These are phyloP conservation scores for Cystofilobasidium bisporidii DNA, from an alignment of 768 basidiomycete species.

Conservation along the genomic window DNA sequence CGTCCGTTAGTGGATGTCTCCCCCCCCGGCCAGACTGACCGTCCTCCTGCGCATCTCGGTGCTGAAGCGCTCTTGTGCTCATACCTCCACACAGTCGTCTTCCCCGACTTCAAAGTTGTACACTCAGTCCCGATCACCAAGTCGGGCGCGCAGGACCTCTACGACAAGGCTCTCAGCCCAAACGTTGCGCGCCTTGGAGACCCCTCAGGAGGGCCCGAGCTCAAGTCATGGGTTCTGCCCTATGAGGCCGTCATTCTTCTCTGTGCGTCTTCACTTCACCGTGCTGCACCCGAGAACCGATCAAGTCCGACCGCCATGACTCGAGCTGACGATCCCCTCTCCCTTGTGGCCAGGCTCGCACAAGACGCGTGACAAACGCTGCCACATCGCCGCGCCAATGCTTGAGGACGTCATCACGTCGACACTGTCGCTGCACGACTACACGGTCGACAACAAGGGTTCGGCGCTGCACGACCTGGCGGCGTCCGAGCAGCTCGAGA, in stretches of 20 bases:
- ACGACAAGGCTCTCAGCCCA: conserved; percentile 56
- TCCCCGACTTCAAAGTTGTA: conserved; percentile 85
- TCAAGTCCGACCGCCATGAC: too few species aligned
- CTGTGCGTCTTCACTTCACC: conserved; percentile 63
- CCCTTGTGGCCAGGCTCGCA: conserved; percentile 61
- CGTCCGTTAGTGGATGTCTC: conserved; percentile 42
- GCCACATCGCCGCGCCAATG: conserved; percentile 67
- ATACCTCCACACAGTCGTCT: conserved; percentile 46
- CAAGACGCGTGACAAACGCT: conserved; percentile 83
- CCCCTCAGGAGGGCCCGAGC: conserved; percentile 40
- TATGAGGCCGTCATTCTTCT: conserved; percentile 83
- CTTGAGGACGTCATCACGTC: conserved; percentile 36
- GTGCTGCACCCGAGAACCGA: too few species aligned
- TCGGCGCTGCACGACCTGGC: conserved; percentile 39
- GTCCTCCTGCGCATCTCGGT: neutral
- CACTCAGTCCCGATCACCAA: conserved; percentile 57
- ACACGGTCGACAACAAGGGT: conserved; percentile 33
- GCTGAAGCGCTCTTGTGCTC: neutral
- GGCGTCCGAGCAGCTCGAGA: conserved; percentile 48
- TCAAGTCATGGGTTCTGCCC: conserved; percentile 70
- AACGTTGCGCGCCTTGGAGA: conserved; percentile 30
- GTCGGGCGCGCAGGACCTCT: conserved; percentile 61
- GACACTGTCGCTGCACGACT: conserved; percentile 46
- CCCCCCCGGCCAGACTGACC: neutral
- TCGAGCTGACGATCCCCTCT: neutral